phyloP scores from a whole-genome alignment of 768 basidiomycete species.

The Agrocybe chaxingu region DNA sequence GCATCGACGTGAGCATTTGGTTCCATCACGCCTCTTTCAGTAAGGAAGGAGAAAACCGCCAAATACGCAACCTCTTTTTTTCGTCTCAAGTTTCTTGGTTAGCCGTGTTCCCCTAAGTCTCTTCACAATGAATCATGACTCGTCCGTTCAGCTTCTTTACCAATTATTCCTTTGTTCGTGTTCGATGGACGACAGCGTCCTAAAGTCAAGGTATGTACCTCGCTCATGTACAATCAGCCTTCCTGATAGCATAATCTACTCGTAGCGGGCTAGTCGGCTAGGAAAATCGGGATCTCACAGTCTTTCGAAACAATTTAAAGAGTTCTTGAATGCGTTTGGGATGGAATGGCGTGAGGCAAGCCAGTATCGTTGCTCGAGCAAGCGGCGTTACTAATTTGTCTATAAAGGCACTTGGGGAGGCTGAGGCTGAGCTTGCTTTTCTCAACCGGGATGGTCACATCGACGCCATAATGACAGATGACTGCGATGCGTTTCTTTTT shows the following conservation, averaged over 20 bases:
- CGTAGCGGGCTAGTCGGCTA: slow-evolving; percentile 25
- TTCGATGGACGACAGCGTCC: slow-evolving; percentile 74
- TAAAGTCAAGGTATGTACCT: slow-evolving; percentile 51
- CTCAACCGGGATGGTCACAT: slow-evolving; percentile 16
- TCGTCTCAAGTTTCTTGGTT: slow-evolving; percentile 51
- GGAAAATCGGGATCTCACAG: slow-evolving; percentile 46
- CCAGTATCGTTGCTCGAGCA: background rate
- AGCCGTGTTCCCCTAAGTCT: slow-evolving; percentile 17
- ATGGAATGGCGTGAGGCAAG: slow-evolving; percentile 55
- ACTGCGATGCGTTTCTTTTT: slow-evolving; percentile 21
- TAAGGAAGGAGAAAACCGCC: slow-evolving; percentile 68
- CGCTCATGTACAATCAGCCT: slow-evolving; percentile 16
- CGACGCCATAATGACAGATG: slow-evolving; percentile 19
- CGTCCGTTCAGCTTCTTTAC: slow-evolving; percentile 18
- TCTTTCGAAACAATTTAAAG: slow-evolving; percentile 43
- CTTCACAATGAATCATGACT: background rate
- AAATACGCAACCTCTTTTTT: slow-evolving; percentile 68
- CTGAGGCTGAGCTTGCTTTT: slow-evolving; percentile 21
- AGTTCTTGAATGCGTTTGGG: slow-evolving; percentile 54
- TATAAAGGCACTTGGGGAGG: slow-evolving; percentile 17
- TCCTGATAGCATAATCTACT: background rate
- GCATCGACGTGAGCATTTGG: slow-evolving; percentile 72
- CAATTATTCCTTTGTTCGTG: slow-evolving; percentile 68
- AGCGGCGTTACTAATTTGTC: background rate
- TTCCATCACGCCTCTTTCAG: slow-evolving; percentile 58